A percentile compares a stretch with the other conserved stretches of the same genome.
phyloP scores from a whole-genome alignment of 495 filamentous ascomycete genomes.

The Talaromyces borbonicus region DNA sequence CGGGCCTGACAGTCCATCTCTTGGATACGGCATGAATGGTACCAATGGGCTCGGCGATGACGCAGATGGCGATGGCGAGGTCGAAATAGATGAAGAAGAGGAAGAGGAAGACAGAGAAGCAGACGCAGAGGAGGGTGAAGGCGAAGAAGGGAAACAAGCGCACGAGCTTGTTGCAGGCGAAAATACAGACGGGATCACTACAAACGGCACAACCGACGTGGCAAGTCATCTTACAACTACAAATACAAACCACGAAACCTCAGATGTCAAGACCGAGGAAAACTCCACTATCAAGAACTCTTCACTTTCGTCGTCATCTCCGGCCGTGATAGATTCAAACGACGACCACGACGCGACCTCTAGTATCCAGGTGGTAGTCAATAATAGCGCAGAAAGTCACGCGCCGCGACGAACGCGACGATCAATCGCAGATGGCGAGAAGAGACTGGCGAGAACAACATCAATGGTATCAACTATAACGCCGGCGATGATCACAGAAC shows the following conservation, averaged over 20 bases:
- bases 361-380: not conserved
- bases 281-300: no score
- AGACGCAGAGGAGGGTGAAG: not conserved
- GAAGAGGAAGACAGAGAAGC: no score
- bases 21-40: constrained; percentile 14
- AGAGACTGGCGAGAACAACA: not conserved
- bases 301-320: no score
- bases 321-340: constrained; percentile 7
- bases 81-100: constrained; percentile 9
- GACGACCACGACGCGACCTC: not conserved
- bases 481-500: not conserved
- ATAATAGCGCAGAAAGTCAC: not conserved
- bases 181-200: no score
- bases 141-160: not conserved
- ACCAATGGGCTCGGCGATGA: constrained; percentile 12
- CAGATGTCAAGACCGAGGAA: not conserved
- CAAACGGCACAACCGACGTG: no score
- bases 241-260: no score
- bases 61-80: constrained; percentile 19
- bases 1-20: constrained; percentile 16
- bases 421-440: constrained; percentile 9
- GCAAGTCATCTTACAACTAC: no score
- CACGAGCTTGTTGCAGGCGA: not conserved
- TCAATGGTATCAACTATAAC: not conserved
- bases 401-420: not conserved